These are phyloP conservation scores for Silene conica DNA, from an alignment of 148 eudicot species.

Conservation along the genomic window DNA sequence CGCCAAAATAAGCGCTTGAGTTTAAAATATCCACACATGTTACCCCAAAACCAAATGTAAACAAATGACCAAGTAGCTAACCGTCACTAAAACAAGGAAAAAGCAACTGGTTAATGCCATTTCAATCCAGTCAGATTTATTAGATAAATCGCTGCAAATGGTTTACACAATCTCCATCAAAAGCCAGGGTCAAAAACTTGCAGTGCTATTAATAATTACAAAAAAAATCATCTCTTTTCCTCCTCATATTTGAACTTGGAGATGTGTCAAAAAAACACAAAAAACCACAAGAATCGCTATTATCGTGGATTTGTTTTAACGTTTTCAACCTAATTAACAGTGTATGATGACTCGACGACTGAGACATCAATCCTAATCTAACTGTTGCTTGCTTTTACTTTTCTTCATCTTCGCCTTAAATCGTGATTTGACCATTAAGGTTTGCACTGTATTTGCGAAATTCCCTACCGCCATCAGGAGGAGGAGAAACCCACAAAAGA, in stretches of 20 bases:
- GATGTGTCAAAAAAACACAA: conserved; percentile 7
- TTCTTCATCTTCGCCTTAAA: conserved; percentile 54
- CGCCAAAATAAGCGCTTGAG: no score
- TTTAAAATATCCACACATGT: no score
- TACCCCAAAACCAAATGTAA: no score
- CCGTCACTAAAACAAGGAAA: background rate
- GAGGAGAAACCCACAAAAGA: conserved; percentile 43
- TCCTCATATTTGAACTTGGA: background rate
- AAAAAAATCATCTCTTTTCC: background rate
- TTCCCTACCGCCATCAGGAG: conserved; percentile 47
- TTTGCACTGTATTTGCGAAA: conserved; percentile 40
- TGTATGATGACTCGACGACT: background rate
- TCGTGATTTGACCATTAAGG: conserved; percentile 41
- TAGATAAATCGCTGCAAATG: background rate
- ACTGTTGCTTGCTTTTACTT: conserved; percentile 41
- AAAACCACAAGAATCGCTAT: background rate
- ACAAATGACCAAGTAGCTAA: no score
- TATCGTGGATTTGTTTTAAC: background rate
- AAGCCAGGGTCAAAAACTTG: conserved; percentile 10
- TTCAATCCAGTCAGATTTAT: background rate
- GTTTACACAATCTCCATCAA: background rate
- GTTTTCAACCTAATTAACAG: background rate
- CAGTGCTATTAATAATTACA: background rate
- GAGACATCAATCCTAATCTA: conserved; percentile 24
- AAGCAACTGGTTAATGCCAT: background rate